Evolutionary conservation across 768 basidiomycete genomes (phyloP).

Genomic region (Xerocomus spinulosus): DNA sequence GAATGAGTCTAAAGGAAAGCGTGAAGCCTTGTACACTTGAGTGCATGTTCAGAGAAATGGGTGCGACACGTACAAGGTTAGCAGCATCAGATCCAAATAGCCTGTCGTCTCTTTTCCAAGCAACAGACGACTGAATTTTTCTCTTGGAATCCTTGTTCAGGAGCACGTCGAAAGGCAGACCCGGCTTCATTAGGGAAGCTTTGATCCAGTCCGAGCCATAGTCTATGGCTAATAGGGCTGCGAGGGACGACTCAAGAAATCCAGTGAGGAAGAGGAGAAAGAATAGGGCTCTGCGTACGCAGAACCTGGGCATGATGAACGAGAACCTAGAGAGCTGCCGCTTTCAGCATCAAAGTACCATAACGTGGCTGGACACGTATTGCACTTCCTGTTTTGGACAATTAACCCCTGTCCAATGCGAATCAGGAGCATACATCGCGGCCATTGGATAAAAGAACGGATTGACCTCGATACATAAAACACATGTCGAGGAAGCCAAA

Average conservation of each 20-base stretch:
- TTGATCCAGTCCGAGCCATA: slow-evolving; percentile 99
- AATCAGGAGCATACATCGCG: too few species aligned
- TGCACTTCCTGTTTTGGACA: not conserved
- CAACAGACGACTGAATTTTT: slow-evolving; percentile 86
- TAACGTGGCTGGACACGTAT: slow-evolving; percentile 27
- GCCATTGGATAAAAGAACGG: too few species aligned
- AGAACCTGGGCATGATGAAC: slow-evolving; percentile 19
- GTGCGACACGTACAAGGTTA: slow-evolving; percentile 61
- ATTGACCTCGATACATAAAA: too few species aligned
- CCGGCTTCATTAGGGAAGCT: slow-evolving; percentile 91
- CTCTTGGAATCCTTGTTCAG: slow-evolving; percentile 96
- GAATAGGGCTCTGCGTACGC: slow-evolving; percentile 25
- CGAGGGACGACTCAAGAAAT: slow-evolving; percentile 39
- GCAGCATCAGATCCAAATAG: slow-evolving; percentile 87
- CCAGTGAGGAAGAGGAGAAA: slow-evolving; percentile 21
- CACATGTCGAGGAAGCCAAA: too few species aligned
- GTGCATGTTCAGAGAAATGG: not conserved
- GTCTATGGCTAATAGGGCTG: slow-evolving; percentile 91
- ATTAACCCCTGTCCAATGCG: slow-evolving; percentile 10
- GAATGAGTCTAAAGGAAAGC: slow-evolving; percentile 87
- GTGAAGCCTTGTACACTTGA: slow-evolving; percentile 60
- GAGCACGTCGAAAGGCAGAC: slow-evolving; percentile 91
- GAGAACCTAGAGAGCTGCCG: not conserved
- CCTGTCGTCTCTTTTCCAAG: slow-evolving; percentile 88
- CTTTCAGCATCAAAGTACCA: not conserved